These are phyloP conservation scores for Lactarius evosmus DNA, from an alignment of 768 basidiomycete genomes.

Conservation along the genomic window DNA sequence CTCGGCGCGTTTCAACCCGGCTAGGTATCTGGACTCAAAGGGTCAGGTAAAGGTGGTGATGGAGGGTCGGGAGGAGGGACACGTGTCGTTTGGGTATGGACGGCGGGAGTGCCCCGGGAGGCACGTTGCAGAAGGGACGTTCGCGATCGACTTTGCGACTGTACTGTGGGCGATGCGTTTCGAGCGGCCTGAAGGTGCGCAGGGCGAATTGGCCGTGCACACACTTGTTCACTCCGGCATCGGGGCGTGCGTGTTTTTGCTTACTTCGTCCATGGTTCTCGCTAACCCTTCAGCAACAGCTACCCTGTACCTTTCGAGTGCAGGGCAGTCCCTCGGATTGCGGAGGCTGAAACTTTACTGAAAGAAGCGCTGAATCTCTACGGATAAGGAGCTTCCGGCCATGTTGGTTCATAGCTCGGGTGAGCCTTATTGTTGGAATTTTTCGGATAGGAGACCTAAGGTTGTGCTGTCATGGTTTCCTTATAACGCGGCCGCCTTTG, in stretches of 20 bases:
- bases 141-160: conserved; percentile 4
- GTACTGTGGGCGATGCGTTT: background rate
- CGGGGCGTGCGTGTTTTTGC: background rate
- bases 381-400: background rate
- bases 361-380: background rate
- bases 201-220: background rate
- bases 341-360: background rate
- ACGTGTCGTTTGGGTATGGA: background rate
- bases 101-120: background rate
- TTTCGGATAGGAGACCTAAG: background rate
- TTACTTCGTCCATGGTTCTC: background rate
- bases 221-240: background rate
- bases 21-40: background rate
- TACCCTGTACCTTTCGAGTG: conserved; percentile 1
- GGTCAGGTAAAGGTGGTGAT: background rate
- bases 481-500: background rate
- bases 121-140: background rate
- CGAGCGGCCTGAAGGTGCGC: background rate
- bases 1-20: background rate
- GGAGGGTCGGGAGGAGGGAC: background rate
- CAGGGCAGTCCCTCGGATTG: conserved; percentile 1
- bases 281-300: background rate
- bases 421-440: background rate
- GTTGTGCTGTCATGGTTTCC: background rate
- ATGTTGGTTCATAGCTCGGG: background rate